Base-by-base conservation (phyloP, 2,329 filamentous ascomycete species). In the Verticillium klebahnii region DNA sequence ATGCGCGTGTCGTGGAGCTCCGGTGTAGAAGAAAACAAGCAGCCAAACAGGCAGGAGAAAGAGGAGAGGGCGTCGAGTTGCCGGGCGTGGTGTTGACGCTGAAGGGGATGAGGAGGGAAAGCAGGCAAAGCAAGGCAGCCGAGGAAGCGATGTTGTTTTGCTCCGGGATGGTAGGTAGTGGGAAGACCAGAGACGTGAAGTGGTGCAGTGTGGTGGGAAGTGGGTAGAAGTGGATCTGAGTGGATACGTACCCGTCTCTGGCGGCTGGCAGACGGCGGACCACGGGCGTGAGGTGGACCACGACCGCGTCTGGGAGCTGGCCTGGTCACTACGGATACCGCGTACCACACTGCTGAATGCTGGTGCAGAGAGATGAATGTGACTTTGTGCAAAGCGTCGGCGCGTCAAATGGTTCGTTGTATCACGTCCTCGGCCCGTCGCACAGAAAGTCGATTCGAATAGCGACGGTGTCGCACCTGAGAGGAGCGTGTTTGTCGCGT, bases 281-380 rank as follows among this genome's bases (percentile, higher is more conserved):
- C 45, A 23, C 45, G 45, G 19, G 14, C 45, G 45, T 25, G 45
- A 50, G 45, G 45, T 50, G 45, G n/a, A 50, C 45, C 45, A 50
- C 45, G 45, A 50, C 45, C 19, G 45, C 45, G 45, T 50, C 45
- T 50, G 45, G 19, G 6, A 50, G n/a, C 45, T 50, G 19, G 17
- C 40, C 58, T 55, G 29, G 58, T 59, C 58, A 59, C 58, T 59
- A 54, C 31, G 58, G 58, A 59, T 59, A 59, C 58, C 58, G 58
- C 32, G 58, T 58, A 39, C 57, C 57, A 58, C 37, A 19, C 45
- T 50, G n/a, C 45, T 25, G n/a, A 50, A 23, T 50, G 45, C 45
- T 50, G 45, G 45, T 50, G 45, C 45, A 50, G 45, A 50, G 11
- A n/a, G 34, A n/a, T 23, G 8, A 9, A 9, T 25, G n/a, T 23